These are phyloP conservation scores for Halophytophthora polymorphica DNA, from an alignment of 352 stramenopile species.

Conservation along the genomic window DNA sequence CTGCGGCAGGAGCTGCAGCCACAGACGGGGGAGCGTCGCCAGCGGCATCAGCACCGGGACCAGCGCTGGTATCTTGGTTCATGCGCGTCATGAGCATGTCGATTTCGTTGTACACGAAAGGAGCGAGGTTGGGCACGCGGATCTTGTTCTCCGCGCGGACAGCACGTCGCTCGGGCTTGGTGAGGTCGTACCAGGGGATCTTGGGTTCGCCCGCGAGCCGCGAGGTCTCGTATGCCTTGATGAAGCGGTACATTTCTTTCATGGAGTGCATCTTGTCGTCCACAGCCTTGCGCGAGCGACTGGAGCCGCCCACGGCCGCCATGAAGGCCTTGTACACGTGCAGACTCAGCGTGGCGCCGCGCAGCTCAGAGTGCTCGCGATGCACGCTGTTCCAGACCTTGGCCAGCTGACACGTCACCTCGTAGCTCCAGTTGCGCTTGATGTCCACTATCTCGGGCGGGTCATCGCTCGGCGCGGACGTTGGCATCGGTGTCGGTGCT, in stretches of 20 bases:
- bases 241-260: constrained; percentile 72
- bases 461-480: background rate
- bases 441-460: constrained; percentile 35
- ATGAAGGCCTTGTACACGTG: constrained; percentile 58
- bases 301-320: constrained; percentile 34
- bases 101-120: constrained; percentile 38
- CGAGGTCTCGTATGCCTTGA: constrained; percentile 42
- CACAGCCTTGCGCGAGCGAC: constrained; percentile 56
- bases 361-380: constrained; percentile 23
- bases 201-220: constrained; percentile 20
- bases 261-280: constrained; percentile 80
- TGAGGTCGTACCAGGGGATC: constrained; percentile 55
- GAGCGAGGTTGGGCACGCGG: constrained; percentile 37
- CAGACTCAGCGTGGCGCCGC: constrained; percentile 42
- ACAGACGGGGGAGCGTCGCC: constrained; percentile 3
- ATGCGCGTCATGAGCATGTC: constrained; percentile 38
- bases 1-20: too few species aligned
- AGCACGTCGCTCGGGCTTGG: constrained; percentile 44
- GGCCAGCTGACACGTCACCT: constrained; percentile 57
- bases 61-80: constrained; percentile 19
- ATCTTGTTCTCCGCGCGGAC: constrained; percentile 39
- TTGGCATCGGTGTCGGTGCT: background rate
- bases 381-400: constrained; percentile 47
- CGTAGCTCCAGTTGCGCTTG: constrained; percentile 58
- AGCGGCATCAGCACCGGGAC: constrained; percentile 10